phyloP scores from a whole-genome alignment of 306 rosid species.

The Begonia peltatifolia region DNA sequence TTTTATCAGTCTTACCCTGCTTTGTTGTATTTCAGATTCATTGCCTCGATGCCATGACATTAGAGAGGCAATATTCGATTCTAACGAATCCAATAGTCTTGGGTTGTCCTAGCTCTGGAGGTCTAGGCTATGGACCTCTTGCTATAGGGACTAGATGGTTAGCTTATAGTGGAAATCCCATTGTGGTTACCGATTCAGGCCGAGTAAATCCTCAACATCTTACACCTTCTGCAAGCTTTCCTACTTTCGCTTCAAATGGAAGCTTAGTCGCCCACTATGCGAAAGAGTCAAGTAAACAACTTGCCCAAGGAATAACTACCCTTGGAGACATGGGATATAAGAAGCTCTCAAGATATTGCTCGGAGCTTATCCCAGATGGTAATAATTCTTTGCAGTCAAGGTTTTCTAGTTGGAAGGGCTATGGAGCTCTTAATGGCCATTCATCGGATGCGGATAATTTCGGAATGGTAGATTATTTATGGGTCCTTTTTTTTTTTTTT shows the following conservation, averaged over 20 bases:
- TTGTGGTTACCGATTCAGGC: conserved; percentile 34
- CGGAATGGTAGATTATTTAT: conserved; percentile 55
- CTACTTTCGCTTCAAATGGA: conserved; percentile 72
- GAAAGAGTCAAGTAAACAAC: conserved; percentile 91
- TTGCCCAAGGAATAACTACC: conserved; percentile 77
- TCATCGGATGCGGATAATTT: conserved; percentile 43
- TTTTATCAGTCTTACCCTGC: background rate
- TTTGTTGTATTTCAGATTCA: conserved; percentile 52
- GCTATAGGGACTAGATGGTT: conserved; percentile 94
- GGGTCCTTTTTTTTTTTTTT: background rate
- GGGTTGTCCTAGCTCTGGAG: conserved; percentile 56
- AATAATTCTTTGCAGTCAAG: conserved; percentile 38
- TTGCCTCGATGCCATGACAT: conserved; percentile 61
- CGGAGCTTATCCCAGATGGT: conserved; percentile 59
- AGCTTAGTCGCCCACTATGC: conserved; percentile 90
- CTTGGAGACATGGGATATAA: conserved; percentile 91
- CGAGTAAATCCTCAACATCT: conserved; percentile 70
- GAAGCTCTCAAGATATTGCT: conserved; percentile 76
- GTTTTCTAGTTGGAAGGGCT: conserved; percentile 36
- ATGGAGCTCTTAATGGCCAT: conserved; percentile 46
- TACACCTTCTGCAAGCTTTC: conserved; percentile 50
- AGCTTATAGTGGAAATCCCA: conserved; percentile 85
- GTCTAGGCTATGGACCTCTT: conserved; percentile 83
- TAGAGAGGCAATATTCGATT: conserved; percentile 71
- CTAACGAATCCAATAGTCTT: conserved; percentile 60